These are phyloP conservation scores for Saxispiralis lemnorum DNA, from an alignment of 495 filamentous ascomycete species.

Conservation along the genomic window DNA sequence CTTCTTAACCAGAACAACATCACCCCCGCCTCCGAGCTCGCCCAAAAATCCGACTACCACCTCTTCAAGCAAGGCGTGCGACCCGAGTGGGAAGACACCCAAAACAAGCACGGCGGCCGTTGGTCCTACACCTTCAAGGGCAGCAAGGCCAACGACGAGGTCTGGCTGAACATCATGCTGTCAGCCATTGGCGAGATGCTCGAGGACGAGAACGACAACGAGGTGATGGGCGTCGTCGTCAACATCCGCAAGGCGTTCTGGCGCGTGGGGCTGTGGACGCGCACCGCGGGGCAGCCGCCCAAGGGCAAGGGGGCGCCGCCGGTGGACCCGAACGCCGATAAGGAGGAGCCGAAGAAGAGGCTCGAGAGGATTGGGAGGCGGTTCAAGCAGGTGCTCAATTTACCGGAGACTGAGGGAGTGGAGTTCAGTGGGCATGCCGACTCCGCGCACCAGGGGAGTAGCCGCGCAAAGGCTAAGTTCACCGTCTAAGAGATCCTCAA, in stretches of 20 bases:
- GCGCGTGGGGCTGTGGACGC: conserved; percentile 85
- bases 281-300: conserved; percentile 67
- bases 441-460: conserved; percentile 77
- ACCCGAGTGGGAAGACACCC: conserved; percentile 92
- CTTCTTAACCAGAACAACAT: conserved; percentile 75
- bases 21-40: conserved; percentile 80
- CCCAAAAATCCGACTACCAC: conserved; percentile 96
- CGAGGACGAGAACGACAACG: conserved; percentile 73
- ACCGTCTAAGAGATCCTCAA: conserved; percentile 36
- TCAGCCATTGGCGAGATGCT: conserved; percentile 95
- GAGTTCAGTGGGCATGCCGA: conserved; percentile 97
- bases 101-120: conserved; percentile 98
- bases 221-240: conserved; percentile 98
- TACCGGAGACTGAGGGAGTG: conserved; percentile 54
- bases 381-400: conserved; percentile 77
- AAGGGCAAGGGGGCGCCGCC: conserved; percentile 47
- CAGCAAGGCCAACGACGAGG: conserved; percentile 79
- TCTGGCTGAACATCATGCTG: conserved; percentile 95
- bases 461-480: conserved; percentile 86
- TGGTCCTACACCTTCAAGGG: conserved; percentile 97
- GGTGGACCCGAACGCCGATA: conserved; percentile 5
- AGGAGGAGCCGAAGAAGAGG: conserved; percentile 66
- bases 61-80: conserved; percentile 95
- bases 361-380: conserved; percentile 64
- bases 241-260: conserved; percentile 97